Conservation (phyloP, 2,329 filamentous ascomycete species). For the Aureobasidium sp. region DNA sequence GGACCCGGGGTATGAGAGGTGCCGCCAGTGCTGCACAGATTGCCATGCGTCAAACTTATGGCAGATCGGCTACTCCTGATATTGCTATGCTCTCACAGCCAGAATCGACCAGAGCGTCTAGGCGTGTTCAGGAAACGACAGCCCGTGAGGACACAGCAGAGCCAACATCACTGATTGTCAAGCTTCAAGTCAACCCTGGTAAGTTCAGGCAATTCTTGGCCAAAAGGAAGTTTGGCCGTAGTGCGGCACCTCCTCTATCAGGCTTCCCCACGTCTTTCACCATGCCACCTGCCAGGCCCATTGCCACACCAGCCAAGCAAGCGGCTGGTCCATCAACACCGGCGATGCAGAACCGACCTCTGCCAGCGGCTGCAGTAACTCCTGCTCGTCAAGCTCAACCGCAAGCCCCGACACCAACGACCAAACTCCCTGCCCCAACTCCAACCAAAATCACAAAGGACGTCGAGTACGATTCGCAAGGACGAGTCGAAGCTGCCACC, state of each 20-base stretch:
- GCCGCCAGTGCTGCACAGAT: conserved; percentile 81
- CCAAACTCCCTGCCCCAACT: conserved; percentile 18
- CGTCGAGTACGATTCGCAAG: conserved; percentile 30
- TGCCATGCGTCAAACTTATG: conserved; percentile 64
- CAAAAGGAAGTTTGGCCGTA: conserved; percentile 39
- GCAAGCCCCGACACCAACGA: neutral
- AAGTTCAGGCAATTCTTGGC: conserved; percentile 60
- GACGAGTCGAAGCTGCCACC: conserved; percentile 57
- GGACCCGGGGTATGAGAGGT: conserved; percentile 80
- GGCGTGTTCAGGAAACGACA: conserved; percentile 46
- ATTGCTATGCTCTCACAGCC: conserved; percentile 55
- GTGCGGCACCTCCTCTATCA: conserved; percentile 18
- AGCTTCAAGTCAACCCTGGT: conserved; percentile 62
- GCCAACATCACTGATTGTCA: conserved; percentile 68
- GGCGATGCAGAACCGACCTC: conserved; percentile 9
- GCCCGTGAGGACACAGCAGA: conserved; percentile 75
- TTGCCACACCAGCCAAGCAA: conserved; percentile 35
- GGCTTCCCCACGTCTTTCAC: conserved; percentile 35
- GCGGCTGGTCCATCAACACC: conserved; percentile 8
- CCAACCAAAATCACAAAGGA: conserved; percentile 19
- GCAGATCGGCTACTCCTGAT: conserved; percentile 87
- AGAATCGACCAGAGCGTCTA: conserved; percentile 55
- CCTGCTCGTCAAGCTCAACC: neutral
- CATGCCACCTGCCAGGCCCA: conserved; percentile 37
- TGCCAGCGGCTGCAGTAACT: conserved; percentile 2